A percentile compares a stretch with the other conserved stretches of the same genome.
Evolutionary conservation across 2,329 filamentous ascomycete species (phyloP).

Genomic region (Gliomastix tumulicola): DNA sequence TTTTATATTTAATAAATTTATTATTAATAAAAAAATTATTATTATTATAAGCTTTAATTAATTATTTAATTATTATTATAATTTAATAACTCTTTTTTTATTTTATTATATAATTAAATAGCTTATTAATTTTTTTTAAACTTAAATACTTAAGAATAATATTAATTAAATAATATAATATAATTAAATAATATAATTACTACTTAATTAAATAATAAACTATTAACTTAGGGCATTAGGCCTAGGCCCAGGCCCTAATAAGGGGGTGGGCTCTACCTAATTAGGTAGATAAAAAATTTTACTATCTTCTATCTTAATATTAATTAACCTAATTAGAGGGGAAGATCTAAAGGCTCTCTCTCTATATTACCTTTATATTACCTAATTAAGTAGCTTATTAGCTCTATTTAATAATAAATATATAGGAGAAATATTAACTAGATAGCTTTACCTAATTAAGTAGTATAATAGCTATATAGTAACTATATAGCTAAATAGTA

Average conservation of each 20-base stretch:
- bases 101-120: neutral
- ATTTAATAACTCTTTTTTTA: neutral
- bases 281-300: too few relatives aligned
- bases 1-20: neutral
- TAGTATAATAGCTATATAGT: slow-evolving; percentile 1
- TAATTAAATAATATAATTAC: neutral
- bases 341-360: too few relatives aligned
- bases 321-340: too few relatives aligned
- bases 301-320: too few relatives aligned
- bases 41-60: neutral
- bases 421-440: too few relatives aligned
- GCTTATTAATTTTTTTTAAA: neutral
- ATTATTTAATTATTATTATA: neutral
- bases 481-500: too few relatives aligned
- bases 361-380: too few relatives aligned
- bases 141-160: neutral
- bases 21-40: neutral
- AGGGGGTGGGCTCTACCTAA: too few relatives aligned
- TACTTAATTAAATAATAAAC: slow-evolving; percentile 1
- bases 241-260: too few relatives aligned
- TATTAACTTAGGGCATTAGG: too few relatives aligned
- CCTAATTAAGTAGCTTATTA: too few relatives aligned
- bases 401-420: too few relatives aligned
- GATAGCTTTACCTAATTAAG: neutral
- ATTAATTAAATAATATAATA: neutral